A percentile compares a stretch with the other conserved stretches of the same genome.
phyloP scores from a whole-genome alignment of 371 early-diverging fungal species.

The Synchytrium microbalum region DNA sequence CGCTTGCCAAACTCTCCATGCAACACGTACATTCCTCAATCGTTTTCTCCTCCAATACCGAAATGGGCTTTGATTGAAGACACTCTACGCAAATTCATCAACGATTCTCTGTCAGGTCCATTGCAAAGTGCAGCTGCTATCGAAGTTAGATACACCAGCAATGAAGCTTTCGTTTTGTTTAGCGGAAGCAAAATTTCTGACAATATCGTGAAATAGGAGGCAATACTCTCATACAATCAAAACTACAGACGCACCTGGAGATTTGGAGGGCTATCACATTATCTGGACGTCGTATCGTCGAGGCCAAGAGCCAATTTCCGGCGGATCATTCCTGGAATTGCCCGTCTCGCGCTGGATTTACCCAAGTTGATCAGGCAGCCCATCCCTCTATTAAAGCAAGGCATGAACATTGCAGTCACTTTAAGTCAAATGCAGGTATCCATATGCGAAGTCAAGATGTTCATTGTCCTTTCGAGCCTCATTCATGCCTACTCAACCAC shows the following conservation, averaged over 20 bases:
- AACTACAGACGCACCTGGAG: slow-evolving; percentile 5
- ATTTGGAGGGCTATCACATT: slow-evolving; percentile 15
- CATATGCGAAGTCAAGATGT: too few relatives aligned
- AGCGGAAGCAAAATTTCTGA: not conserved
- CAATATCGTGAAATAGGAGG: slow-evolving; percentile 9
- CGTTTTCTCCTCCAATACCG: too few relatives aligned
- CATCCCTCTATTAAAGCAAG: slow-evolving; percentile 22
- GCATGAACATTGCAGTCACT: slow-evolving; percentile 20
- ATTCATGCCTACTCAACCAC: not conserved
- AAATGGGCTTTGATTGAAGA: not conserved
- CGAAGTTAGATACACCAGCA: slow-evolving; percentile 7
- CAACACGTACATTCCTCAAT: slow-evolving; percentile 4
- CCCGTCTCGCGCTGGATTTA: slow-evolving; percentile 18
- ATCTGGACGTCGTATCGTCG: slow-evolving; percentile 1
- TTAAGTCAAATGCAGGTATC: slow-evolving; percentile 28
- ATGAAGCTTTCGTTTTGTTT: not conserved
- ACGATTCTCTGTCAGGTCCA: slow-evolving; percentile 5
- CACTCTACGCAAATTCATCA: slow-evolving; percentile 11
- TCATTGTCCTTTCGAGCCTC: not conserved
- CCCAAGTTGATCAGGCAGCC: slow-evolving; percentile 15
- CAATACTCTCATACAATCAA: slow-evolving; percentile 19
- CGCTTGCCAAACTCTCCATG: slow-evolving; percentile 9
- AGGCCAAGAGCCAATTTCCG: slow-evolving; percentile 4
- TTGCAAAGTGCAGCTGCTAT: slow-evolving; percentile 7
- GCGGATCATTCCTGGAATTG: slow-evolving; percentile 20